Conservation (phyloP, 345 rosid genomes). For the Iberis pinnata region DNA sequence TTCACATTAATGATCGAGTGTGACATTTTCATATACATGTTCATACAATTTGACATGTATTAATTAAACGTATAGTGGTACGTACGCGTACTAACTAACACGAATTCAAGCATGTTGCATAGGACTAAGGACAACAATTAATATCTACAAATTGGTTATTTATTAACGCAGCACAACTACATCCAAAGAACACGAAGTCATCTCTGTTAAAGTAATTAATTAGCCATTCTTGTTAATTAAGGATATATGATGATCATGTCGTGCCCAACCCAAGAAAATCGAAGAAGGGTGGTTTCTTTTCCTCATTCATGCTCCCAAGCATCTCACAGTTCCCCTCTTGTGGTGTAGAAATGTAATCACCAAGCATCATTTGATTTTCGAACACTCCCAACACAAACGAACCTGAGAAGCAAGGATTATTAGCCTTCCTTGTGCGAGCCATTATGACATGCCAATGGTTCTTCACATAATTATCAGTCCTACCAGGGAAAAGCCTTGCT, state of each 20-base stretch:
- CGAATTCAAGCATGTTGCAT: slow-evolving; percentile 19
- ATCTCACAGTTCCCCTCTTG: slow-evolving; percentile 4
- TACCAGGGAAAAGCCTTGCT: slow-evolving; percentile 35
- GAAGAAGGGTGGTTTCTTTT: slow-evolving; percentile 25
- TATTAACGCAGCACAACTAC: slow-evolving; percentile 14
- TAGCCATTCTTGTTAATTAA: slow-evolving; percentile 8
- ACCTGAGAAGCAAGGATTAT: slow-evolving; percentile 30
- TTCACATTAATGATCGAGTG: slow-evolving; percentile 21
- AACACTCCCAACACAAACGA: slow-evolving; percentile 17
- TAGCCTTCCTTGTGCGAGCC: slow-evolving; percentile 32
- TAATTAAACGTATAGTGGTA: slow-evolving; percentile 15
- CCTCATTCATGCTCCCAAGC: neutral
- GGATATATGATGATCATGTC: slow-evolving; percentile 3
- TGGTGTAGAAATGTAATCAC: neutral
- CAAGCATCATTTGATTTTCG: slow-evolving; percentile 14
- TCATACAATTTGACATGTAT: slow-evolving; percentile 23
- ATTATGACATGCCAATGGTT: slow-evolving; percentile 36
- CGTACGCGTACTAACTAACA: slow-evolving; percentile 15
- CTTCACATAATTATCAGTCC: slow-evolving; percentile 37
- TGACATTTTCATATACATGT: slow-evolving; percentile 26
- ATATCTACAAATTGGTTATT: neutral
- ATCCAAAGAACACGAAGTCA: slow-evolving; percentile 15
- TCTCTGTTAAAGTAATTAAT: slow-evolving; percentile 11
- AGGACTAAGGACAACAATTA: slow-evolving; percentile 6
- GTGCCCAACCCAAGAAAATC: slow-evolving; percentile 37